Base-by-base conservation (phyloP, 306 rosid species). In the Morella rubra region DNA sequence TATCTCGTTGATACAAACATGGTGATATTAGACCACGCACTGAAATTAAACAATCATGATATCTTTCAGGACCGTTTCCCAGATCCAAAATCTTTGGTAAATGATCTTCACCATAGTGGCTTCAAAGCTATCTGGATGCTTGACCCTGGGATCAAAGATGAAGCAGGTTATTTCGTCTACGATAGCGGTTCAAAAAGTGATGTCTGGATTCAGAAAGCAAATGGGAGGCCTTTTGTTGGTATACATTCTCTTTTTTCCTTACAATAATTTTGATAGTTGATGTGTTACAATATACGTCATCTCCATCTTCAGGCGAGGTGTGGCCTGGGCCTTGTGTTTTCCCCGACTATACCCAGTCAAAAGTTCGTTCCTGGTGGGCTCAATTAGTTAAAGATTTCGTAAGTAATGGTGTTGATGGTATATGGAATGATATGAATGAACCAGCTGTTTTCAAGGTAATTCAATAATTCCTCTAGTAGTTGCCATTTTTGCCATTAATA, bases 361-460 rank as follows among this genome's bases (percentile, higher is more conserved):
- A n/a, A 87, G 93, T 69, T 79, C 91, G 97, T 56, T 82, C 87
- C 37, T 93, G 98, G 98, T 93, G 98, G 98, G 89, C 94, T 46
- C 85, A 75, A 79, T 83, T 93, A 81, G 98, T 93, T 45, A 91
- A 89, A 85, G 96, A 90, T 80, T 93, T 91, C 74, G 65, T 74
- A 84, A 76, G 85, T 73, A 88, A 86, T 65, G 98, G 96, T 78
- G 97, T 90, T 81, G 97, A 93, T 75, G 98, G 98, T 76, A 93
- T 93, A 84, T 93, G 98, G 98, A 93, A 93, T 81, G 98, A 93
- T 84, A 93, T 93, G 98, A 93, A 93, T 70, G 98, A 93, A 85
- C 98, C 98, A 6, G 81, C 98, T 51, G 54, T 93, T 65, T 90
- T 93, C 69, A 93, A 90, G 98, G 98, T 91, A 81, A 73, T 79